Conservation (phyloP, 768 basidiomycete genomes). For the Pisolithus sp. region DNA sequence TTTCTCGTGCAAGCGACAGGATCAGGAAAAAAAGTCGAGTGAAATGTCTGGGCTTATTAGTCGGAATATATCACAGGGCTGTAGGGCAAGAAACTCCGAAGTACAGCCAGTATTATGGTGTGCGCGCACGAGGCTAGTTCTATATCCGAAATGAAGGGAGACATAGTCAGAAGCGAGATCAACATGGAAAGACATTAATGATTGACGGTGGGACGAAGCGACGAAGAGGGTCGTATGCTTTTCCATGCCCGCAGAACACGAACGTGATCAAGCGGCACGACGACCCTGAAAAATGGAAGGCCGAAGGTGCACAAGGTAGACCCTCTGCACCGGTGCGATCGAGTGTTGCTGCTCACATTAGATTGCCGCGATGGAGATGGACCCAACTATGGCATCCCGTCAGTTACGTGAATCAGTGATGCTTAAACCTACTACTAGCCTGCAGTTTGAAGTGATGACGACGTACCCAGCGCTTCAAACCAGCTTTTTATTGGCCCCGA, state of each 20-base stretch:
- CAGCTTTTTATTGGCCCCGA: constrained; percentile 20
- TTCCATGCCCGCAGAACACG: constrained; percentile 22
- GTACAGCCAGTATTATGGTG: constrained; percentile 24
- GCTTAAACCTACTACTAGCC: too few relatives aligned
- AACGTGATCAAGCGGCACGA: constrained; percentile 8
- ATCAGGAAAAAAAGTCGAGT: constrained; percentile 12
- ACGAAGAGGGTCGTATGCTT: constrained; percentile 15
- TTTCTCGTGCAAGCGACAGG: constrained; percentile 42
- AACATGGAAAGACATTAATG: constrained; percentile 28
- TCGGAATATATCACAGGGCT: constrained; percentile 23
- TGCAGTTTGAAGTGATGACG: too few relatives aligned
- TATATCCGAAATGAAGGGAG: constrained; percentile 31
- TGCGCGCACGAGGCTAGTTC: constrained; percentile 29
- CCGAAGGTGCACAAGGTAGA: not conserved
- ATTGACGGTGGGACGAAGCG: constrained; percentile 26
- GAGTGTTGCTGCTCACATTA: constrained; percentile 18
- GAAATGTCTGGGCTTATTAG: constrained; percentile 24
- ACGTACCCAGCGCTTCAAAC: too few relatives aligned
- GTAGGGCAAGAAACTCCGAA: constrained; percentile 24
- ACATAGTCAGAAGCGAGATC: constrained; percentile 28
- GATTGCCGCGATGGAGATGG: constrained; percentile 3
- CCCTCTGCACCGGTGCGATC: not conserved
- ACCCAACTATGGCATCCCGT: constrained; percentile 7
- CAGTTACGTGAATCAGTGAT: constrained; percentile 11
- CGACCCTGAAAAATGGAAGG: constrained; percentile 8